Evolutionary conservation across 768 basidiomycete genomes (phyloP).

Genomic region (Asterophora lycoperdoides): DNA sequence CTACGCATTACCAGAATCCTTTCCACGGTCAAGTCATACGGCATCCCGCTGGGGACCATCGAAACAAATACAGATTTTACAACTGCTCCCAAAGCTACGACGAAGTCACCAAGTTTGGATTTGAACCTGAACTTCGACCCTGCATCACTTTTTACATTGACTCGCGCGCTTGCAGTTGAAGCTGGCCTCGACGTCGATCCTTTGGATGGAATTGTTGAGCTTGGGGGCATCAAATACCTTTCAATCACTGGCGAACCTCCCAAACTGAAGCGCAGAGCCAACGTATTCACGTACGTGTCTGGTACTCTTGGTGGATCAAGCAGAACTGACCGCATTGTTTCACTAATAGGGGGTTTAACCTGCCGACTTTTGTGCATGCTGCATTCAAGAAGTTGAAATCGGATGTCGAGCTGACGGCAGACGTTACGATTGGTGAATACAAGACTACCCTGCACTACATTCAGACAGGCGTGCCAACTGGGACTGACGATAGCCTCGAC

Average conservation of each 20-base stretch:
- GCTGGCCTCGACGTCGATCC: conserved; percentile 58
- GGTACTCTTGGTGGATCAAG: neutral
- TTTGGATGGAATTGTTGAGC: conserved; percentile 58
- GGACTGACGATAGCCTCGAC: conserved; percentile 58
- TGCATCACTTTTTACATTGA: conserved; percentile 63
- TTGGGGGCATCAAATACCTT: conserved; percentile 66
- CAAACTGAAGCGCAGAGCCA: conserved; percentile 34
- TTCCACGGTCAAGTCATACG: conserved; percentile 58
- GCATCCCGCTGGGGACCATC: conserved; percentile 61
- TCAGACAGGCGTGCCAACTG: conserved; percentile 51
- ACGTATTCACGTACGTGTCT: conserved; percentile 49
- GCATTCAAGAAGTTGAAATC: conserved; percentile 64
- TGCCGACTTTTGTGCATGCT: conserved; percentile 56
- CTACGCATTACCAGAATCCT: conserved; percentile 55
- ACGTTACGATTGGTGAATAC: conserved; percentile 62
- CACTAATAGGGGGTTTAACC: conserved; percentile 50
- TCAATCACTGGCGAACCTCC: conserved; percentile 30
- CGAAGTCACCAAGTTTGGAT: conserved; percentile 52
- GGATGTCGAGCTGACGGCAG: conserved; percentile 53
- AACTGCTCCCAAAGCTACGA: conserved; percentile 48
- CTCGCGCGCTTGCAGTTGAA: conserved; percentile 59
- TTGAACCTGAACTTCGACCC: conserved; percentile 69
- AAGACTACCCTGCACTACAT: conserved; percentile 57
- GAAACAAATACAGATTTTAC: conserved; percentile 46
- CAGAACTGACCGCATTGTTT: neutral